These are phyloP conservation scores for Dipsacomyces acuminosporus DNA, from an alignment of 371 early-diverging fungal genomes.

Conservation along the genomic window DNA sequence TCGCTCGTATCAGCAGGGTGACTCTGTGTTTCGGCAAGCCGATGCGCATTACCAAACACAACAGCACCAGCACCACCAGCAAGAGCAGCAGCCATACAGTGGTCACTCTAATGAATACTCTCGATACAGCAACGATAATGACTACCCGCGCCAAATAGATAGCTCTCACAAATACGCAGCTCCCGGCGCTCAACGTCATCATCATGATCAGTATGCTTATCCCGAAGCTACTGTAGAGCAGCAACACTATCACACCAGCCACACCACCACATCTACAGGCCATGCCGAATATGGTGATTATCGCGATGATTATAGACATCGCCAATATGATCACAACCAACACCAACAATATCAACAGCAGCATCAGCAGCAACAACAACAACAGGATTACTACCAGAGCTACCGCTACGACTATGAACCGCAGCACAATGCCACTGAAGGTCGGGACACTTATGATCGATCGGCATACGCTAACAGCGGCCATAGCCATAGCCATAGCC, in stretches of 20 bases:
- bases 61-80: slow-evolving; percentile 2
- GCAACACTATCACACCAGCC: slow-evolving; percentile 10
- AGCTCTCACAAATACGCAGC: slow-evolving; percentile 9
- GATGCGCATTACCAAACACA: slow-evolving; percentile 9
- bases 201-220: slow-evolving; percentile 17
- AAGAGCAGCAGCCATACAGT: not conserved
- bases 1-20: slow-evolving; percentile 5
- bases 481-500: no score
- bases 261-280: slow-evolving; percentile 4
- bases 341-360: slow-evolving; percentile 8
- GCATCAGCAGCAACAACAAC: no score
- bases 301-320: slow-evolving; percentile 20
- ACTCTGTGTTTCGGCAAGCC: slow-evolving; percentile 15
- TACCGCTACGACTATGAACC: slow-evolving; percentile 2
- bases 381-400: not conserved
- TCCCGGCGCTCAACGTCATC: no score
- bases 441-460: not conserved
- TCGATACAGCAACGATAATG: slow-evolving; percentile 25
- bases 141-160: slow-evolving; percentile 22
- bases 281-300: slow-evolving; percentile 37
- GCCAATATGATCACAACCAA: slow-evolving; percentile 33
- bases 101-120: slow-evolving; percentile 15
- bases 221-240: slow-evolving; percentile 17
- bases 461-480: not conserved
- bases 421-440: not conserved